Conservation (phyloP, 1,284 basidiomycete genomes). For the Xerocomus minutiporus region DNA sequence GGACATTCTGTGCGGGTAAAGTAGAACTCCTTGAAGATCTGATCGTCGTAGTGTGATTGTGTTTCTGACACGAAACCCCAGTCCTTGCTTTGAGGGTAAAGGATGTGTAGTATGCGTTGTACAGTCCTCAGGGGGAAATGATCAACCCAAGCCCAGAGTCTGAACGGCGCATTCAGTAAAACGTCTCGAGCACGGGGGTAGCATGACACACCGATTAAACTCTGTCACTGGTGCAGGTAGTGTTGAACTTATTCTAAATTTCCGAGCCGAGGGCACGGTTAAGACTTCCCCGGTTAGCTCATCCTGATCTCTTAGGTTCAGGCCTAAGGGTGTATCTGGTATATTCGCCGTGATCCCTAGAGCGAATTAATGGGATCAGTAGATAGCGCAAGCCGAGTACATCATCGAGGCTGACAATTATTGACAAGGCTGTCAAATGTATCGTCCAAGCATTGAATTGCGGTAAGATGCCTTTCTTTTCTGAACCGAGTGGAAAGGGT, state of each 20-base stretch:
- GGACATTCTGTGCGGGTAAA: constrained; percentile 32
- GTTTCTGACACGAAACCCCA: constrained; percentile 32
- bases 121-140: constrained; percentile 41
- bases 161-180: constrained; percentile 16
- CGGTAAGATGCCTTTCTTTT: constrained; percentile 33
- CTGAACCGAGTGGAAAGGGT: constrained; percentile 35
- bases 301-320: constrained; percentile 28
- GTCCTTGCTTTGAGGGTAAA: constrained; percentile 33
- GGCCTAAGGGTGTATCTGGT: constrained; percentile 27
- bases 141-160: constrained; percentile 39
- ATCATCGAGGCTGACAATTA: constrained; percentile 22
- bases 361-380: constrained; percentile 7
- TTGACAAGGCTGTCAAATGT: constrained; percentile 28
- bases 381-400: not conserved
- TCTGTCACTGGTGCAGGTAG: constrained; percentile 33
- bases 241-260: constrained; percentile 25
- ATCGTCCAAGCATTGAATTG: constrained; percentile 23
- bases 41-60: constrained; percentile 32
- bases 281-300: constrained; percentile 25
- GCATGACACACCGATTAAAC: constrained; percentile 26
- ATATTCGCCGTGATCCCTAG: constrained; percentile 29
- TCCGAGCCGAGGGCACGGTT: constrained; percentile 33
- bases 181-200: not conserved
- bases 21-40: constrained; percentile 35
- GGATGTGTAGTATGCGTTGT: constrained; percentile 41